phyloP scores from a whole-genome alignment of 208 protist genomes.

The Endotrypanum monterogeii region DNA sequence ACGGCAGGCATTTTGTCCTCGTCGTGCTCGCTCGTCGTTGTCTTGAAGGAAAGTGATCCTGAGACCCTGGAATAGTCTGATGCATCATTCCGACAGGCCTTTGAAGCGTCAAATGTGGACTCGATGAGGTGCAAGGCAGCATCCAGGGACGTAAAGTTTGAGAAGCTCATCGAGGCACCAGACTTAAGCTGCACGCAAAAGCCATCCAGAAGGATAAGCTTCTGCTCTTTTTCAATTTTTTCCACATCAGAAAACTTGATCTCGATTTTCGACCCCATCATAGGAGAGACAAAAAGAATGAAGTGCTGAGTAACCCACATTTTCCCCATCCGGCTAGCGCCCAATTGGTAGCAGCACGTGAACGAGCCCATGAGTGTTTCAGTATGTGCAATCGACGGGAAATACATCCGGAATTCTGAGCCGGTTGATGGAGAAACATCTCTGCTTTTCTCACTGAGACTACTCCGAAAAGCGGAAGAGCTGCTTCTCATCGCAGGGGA shows the following conservation, averaged over 20 bases:
- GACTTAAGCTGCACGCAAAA: slow-evolving; percentile 41
- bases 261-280: slow-evolving; percentile 45
- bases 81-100: background rate
- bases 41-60: slow-evolving; percentile 32
- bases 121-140: slow-evolving; percentile 53
- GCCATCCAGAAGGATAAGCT: slow-evolving; percentile 58
- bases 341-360: slow-evolving; percentile 58
- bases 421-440: background rate
- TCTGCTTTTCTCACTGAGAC: background rate
- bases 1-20: slow-evolving; percentile 48
- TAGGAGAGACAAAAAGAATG: slow-evolving; percentile 58
- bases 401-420: slow-evolving; percentile 33
- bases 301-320: slow-evolving; percentile 53
- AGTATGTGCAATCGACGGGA: slow-evolving; percentile 37
- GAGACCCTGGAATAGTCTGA: slow-evolving; percentile 3
- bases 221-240: slow-evolving; percentile 57
- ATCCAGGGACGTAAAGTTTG: slow-evolving; percentile 59
- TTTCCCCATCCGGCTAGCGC: slow-evolving; percentile 52
- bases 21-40: slow-evolving; percentile 44
- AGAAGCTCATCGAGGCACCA: slow-evolving; percentile 45
- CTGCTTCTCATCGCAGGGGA: background rate
- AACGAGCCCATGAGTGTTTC: slow-evolving; percentile 50
- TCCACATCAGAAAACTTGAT: slow-evolving; percentile 47
- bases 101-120: slow-evolving; percentile 28
- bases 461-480: slow-evolving; percentile 6